Evolutionary conservation across 169 alveolate species (phyloP), one percentile per base, ranked within the genome.

Genomic region (Cryptosporidium bovis): DNA sequence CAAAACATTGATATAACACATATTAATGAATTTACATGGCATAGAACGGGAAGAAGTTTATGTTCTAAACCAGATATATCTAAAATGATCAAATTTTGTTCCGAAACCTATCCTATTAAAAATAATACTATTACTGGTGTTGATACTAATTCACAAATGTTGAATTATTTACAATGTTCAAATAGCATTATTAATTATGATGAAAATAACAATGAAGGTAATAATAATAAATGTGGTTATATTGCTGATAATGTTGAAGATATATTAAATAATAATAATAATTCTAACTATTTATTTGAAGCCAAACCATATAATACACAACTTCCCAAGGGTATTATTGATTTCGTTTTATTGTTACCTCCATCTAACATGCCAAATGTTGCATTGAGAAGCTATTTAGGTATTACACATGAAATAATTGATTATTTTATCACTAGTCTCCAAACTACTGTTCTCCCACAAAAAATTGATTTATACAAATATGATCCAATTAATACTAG

Each of bases 241-340:
- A 40, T 40, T 40, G 48, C 10, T 40, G 53, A 51, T 16, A 48
- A 51, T 51, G 53, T 67, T 20, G 83, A 53, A 18, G 68, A 55
- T 7, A 31, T 69, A 48, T 51, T 27, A 34, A 51, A 56, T 51
- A 10, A 2, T 31, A 20, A 0, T 1, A 51, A 16, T n/a, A 34
- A 34, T 13, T 12, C 46, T 8, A 48, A 66, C 44, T 53, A 13
- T 53, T 53, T 1, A 6, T 20, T 53, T 53, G 64, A 53, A 53
- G 68, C 46, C 6, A 69, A 69, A 40, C 44, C 87, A 8, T 77
- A 27, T 24, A 77, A 77, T 62, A 60, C 51, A 20, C 69, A 56
- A 36, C 27, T 77, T 7, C 87, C 87, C 31, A 77, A 77, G 55
- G 87, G 87, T 24, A 62, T 77, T 18, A n/a, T 77, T 18, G 87